These are phyloP conservation scores for Aspergillus pseudoglaucus DNA, from an alignment of 2,329 filamentous ascomycete genomes.

Conservation along the genomic window DNA sequence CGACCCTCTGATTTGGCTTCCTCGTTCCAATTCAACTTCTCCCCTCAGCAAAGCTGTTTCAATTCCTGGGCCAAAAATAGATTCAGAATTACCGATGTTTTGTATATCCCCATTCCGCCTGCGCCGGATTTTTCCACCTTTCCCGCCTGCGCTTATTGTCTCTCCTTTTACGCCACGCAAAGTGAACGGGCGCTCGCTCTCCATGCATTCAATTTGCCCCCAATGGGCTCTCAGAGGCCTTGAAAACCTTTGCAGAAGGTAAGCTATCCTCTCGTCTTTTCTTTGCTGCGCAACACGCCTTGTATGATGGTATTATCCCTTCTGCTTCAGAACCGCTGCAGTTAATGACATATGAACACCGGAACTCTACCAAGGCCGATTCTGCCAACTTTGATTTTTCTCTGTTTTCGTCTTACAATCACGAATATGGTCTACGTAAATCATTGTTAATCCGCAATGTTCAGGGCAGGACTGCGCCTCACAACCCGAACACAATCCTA, in stretches of 20 bases:
- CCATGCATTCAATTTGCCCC: slow-evolving; percentile 37
- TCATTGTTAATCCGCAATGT: slow-evolving; percentile 15
- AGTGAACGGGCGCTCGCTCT: too few species aligned
- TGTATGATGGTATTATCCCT: slow-evolving; percentile 38
- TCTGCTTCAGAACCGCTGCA: slow-evolving; percentile 62
- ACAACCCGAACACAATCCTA: background rate
- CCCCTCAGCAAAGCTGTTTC: too few species aligned
- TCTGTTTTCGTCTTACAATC: slow-evolving; percentile 13
- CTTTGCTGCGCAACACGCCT: slow-evolving; percentile 5
- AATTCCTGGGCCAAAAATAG: too few species aligned
- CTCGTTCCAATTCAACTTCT: too few species aligned
- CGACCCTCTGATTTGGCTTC: too few species aligned
- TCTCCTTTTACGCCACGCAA: too few species aligned
- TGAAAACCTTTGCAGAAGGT: slow-evolving; percentile 36
- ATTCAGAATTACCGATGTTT: too few species aligned
- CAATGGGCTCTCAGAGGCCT: too few species aligned
- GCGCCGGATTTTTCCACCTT: too few species aligned
- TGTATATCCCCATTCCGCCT: too few species aligned
- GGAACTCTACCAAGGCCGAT: too few species aligned
- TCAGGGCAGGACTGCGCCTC: slow-evolving; percentile 20
- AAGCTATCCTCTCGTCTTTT: slow-evolving; percentile 15
- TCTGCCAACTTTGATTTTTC: slow-evolving; percentile 17
- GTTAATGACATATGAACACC: slow-evolving; percentile 40
- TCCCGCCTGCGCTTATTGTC: too few species aligned
- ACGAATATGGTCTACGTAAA: background rate